Evolutionary conservation across 2,329 filamentous ascomycete genomes (phyloP).

Genomic region (Exophiala aquamarina): DNA sequence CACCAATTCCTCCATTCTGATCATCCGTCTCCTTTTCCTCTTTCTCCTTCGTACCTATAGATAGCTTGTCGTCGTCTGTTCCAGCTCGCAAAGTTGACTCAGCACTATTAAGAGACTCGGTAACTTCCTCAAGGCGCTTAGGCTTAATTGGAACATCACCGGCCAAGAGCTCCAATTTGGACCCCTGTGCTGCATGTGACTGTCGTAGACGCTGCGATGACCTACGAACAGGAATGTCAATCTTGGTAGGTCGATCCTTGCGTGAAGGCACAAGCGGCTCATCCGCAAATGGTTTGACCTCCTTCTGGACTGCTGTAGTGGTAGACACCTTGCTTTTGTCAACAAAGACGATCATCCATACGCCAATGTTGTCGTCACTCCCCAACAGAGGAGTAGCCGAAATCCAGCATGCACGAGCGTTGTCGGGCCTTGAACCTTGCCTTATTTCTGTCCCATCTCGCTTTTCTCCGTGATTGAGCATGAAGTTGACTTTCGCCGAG

Average conservation of each 20-base stretch:
- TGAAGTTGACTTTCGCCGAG: slow-evolving; percentile 45
- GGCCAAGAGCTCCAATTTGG: background rate
- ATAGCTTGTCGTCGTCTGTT: background rate
- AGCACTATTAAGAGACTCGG: background rate
- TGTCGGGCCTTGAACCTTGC: slow-evolving; percentile 16
- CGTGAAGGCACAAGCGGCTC: background rate
- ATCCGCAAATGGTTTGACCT: background rate
- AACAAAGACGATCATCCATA: slow-evolving; percentile 50
- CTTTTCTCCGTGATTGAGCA: slow-evolving; percentile 23
- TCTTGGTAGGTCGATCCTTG: background rate
- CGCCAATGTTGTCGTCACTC: slow-evolving; percentile 43
- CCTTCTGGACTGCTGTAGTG: background rate
- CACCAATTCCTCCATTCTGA: background rate
- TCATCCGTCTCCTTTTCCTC: background rate
- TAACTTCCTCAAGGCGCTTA: slow-evolving; percentile 3
- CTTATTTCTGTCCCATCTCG: slow-evolving; percentile 18
- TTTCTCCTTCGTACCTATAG: too few species aligned
- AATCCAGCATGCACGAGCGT: slow-evolving; percentile 37
- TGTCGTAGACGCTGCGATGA: background rate
- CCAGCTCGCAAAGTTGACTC: background rate
- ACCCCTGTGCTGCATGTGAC: background rate
- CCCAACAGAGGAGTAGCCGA: slow-evolving; percentile 47
- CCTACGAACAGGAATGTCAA: slow-evolving; percentile 1
- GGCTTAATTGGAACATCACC: slow-evolving; percentile 9
- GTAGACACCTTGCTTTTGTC: slow-evolving; percentile 31